phyloP scores from a whole-genome alignment of 163 green algal species.

The Trebouxiophyceae sp. region DNA sequence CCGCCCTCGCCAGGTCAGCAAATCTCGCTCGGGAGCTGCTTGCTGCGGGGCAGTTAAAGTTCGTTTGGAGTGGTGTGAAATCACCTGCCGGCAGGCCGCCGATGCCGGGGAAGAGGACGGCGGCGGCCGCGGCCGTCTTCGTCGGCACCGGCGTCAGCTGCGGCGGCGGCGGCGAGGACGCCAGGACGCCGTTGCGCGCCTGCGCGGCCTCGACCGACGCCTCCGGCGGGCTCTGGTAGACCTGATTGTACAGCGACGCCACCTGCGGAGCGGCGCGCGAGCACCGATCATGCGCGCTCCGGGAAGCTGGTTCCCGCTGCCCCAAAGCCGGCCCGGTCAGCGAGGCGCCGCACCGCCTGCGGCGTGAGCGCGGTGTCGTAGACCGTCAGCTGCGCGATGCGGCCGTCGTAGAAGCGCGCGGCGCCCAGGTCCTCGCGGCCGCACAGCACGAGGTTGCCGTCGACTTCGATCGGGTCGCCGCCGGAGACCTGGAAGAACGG shows the following conservation, averaged over 20 bases:
- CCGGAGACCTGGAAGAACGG: conserved; percentile 15
- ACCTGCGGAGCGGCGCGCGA: not conserved
- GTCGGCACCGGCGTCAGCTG: not conserved
- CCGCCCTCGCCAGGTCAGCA: no score
- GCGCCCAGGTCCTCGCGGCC: conserved; percentile 27
- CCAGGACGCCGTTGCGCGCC: not conserved
- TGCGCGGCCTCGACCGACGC: not conserved
- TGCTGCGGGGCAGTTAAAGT: no score
- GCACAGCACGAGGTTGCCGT: conserved; percentile 31
- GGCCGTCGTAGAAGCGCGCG: conserved; percentile 25
- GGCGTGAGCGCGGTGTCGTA: conserved; percentile 22
- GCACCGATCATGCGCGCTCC: not conserved
- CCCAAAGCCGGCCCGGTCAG: not conserved
- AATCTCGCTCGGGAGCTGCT: no score
- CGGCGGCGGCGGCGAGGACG: no score
- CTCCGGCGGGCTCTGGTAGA: not conserved
- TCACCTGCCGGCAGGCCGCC: not conserved
- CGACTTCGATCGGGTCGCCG: conserved; percentile 40
- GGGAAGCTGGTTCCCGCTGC: not conserved
- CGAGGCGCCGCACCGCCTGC: not conserved
- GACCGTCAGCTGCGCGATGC: conserved; percentile 34
- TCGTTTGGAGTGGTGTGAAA: not conserved
- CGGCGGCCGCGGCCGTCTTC: no score
- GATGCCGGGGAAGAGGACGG: not conserved
- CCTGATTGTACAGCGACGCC: not conserved